Evolutionary conservation across 768 basidiomycete species (phyloP).

Genomic region (Aureoboletus auriporus): DNA sequence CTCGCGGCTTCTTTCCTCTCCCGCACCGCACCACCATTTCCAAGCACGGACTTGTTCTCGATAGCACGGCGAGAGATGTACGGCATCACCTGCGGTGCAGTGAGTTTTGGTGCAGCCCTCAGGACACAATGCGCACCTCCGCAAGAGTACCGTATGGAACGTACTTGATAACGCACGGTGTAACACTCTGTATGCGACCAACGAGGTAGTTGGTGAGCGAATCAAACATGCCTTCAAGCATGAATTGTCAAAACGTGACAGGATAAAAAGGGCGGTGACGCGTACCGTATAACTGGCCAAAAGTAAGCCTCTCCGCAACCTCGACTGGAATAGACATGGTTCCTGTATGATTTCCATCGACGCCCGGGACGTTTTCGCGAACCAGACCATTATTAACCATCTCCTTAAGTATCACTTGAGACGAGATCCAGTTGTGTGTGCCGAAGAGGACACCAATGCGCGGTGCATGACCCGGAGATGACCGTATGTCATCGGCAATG

Average conservation of each 20-base stretch:
- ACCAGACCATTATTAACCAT: conserved; percentile 53
- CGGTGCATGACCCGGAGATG: conserved; percentile 9
- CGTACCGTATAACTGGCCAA: conserved; percentile 84
- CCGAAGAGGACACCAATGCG: conserved; percentile 72
- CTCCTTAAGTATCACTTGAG: conserved; percentile 54
- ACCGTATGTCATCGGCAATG: conserved; percentile 48
- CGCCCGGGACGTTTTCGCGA: conserved; percentile 16
- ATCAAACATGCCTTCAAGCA: conserved; percentile 74
- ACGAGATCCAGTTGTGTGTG: conserved; percentile 80
- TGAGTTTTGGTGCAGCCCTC: not conserved
- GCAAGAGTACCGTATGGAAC: conserved; percentile 71
- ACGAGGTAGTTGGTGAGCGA: conserved; percentile 72
- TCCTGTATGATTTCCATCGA: conserved; percentile 17
- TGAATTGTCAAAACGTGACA: not conserved
- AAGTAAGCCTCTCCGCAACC: conserved; percentile 60
- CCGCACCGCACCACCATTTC: conserved; percentile 56
- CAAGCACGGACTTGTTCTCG: conserved; percentile 90
- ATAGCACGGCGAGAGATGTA: conserved; percentile 85
- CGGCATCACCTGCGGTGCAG: conserved; percentile 67
- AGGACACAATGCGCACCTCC: conserved; percentile 40
- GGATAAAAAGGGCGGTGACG: not conserved
- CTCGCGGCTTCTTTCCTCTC: conserved; percentile 29
- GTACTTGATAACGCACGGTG: conserved; percentile 83
- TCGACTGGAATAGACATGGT: conserved; percentile 44
- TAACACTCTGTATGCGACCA: conserved; percentile 41